These are phyloP conservation scores for Fragilariopsis cylindrus DNA, from an alignment of 108 stramenopile genomes.

Conservation along the genomic window DNA sequence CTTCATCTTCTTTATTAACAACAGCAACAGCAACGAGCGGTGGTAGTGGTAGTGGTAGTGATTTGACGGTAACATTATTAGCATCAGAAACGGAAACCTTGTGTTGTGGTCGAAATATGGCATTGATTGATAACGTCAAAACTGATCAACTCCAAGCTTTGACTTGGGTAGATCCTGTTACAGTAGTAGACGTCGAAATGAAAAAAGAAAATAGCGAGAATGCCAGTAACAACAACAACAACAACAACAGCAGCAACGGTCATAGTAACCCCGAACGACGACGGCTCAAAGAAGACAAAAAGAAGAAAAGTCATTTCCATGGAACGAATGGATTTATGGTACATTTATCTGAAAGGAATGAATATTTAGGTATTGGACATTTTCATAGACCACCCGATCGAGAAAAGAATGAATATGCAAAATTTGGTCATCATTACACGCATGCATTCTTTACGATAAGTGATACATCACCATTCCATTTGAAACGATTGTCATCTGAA, in stretches of 20 bases:
- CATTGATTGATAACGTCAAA: slow-evolving; percentile 52
- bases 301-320: slow-evolving; percentile 64
- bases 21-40: no score
- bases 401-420: slow-evolving; percentile 62
- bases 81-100: slow-evolving; percentile 77
- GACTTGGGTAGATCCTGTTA: slow-evolving; percentile 89
- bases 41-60: neutral
- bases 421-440: slow-evolving; percentile 89
- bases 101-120: slow-evolving; percentile 89
- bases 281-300: slow-evolving; percentile 1
- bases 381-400: slow-evolving; percentile 82
- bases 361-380: slow-evolving; percentile 83
- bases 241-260: neutral
- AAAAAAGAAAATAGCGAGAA: slow-evolving; percentile 9
- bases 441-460: slow-evolving; percentile 56
- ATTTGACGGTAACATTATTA: slow-evolving; percentile 50
- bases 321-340: slow-evolving; percentile 88
- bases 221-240: neutral
- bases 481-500: slow-evolving; percentile 72
- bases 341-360: slow-evolving; percentile 49
- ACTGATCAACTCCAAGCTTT: slow-evolving; percentile 53
- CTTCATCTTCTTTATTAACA: no score
- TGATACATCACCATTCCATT: slow-evolving; percentile 36
- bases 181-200: slow-evolving; percentile 60
- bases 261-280: neutral